Evolutionary conservation across 73 alveolate genomes (phyloP), one percentile per base, ranked within the genome.

Genomic region (Diophrys appendiculata): DNA sequence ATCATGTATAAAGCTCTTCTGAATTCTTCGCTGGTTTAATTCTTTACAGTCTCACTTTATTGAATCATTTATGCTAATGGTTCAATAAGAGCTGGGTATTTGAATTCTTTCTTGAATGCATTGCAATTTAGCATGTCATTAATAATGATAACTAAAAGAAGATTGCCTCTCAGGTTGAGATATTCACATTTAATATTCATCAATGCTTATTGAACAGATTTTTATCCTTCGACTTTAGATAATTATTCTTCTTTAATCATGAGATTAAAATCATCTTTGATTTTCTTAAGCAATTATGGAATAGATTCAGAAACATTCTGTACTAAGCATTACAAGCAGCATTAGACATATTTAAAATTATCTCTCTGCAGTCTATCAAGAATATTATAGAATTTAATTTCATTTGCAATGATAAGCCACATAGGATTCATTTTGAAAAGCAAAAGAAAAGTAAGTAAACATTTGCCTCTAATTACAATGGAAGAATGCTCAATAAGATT

Each of bases 391-490:
- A 94, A 91, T 64, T 92, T 94, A 32, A 85, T 78, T 68, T 94
- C 96, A 23, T 90, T 75, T 30, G 73, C 90, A 27, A 92, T 64
- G 60, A 73, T 32, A 78, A 94, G 68, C 86, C 92, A 82, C 52
- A 86, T 85, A 30, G 82, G 79, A 68, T 88, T 89, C 54, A 78
- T 65, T 74, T 92, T 94, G 54, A 91, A 78, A 27, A 94, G 81
- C 13, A 94, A 81, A 33, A 83, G 53, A 35, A 91, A 69, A 8
- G 95, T 83, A 28, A 94, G 78, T 0, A 93, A 68, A 55, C 90
- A 91, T 54, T 94, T 94, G 54, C 98, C 98, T 81, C 96, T 88
- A 14, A 93, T 90, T 0, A 91, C 95, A 26, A 87, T 77, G 43
- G 79, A 64, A 31, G 80, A 77, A 73, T 91, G 95, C 74, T 94